Evolutionary conservation across 371 early-diverging fungal species (phyloP).

Genomic region (Amoeboaphelidium occidentale): DNA sequence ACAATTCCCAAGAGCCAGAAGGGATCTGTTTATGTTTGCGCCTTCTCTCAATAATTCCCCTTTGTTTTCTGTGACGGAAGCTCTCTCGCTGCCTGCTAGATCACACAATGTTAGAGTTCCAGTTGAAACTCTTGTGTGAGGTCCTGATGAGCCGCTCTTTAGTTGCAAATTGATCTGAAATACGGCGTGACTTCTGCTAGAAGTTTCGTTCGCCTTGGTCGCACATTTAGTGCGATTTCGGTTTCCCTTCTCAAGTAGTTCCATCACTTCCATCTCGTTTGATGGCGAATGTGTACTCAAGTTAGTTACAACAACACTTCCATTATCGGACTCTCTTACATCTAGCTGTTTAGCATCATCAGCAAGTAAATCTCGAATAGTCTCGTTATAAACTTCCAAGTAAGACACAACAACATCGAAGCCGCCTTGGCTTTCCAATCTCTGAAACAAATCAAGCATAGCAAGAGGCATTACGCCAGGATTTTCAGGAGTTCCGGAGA

Average conservation of each 20-base stretch:
- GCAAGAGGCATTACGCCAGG: neutral
- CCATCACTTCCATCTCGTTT: constrained; percentile 6
- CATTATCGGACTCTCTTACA: constrained; percentile 40
- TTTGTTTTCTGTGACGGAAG: constrained; percentile 30
- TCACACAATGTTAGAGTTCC: constrained; percentile 63
- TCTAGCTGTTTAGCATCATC: constrained; percentile 20
- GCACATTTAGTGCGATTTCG: constrained; percentile 30
- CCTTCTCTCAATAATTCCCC: constrained; percentile 13
- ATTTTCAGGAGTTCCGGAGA: neutral
- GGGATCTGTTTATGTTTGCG: constrained; percentile 23
- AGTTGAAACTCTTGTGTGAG: constrained; percentile 27
- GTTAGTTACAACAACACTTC: constrained; percentile 29
- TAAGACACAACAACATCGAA: constrained; percentile 41
- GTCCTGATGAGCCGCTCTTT: constrained; percentile 15
- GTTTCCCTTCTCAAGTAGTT: constrained; percentile 24
- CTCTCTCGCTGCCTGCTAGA: constrained; percentile 85
- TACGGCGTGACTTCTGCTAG: constrained; percentile 73
- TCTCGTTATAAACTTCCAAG: constrained; percentile 89
- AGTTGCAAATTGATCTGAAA: constrained; percentile 50
- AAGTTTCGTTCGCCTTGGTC: constrained; percentile 52
- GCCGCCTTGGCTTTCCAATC: no score
- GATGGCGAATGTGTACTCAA: constrained; percentile 17
- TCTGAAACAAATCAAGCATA: neutral
- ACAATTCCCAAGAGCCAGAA: constrained; percentile 86
- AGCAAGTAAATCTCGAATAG: constrained; percentile 57